These are phyloP conservation scores for Fraxinus baroniana DNA, from an alignment of 305 asterid genomes.

Conservation along the genomic window DNA sequence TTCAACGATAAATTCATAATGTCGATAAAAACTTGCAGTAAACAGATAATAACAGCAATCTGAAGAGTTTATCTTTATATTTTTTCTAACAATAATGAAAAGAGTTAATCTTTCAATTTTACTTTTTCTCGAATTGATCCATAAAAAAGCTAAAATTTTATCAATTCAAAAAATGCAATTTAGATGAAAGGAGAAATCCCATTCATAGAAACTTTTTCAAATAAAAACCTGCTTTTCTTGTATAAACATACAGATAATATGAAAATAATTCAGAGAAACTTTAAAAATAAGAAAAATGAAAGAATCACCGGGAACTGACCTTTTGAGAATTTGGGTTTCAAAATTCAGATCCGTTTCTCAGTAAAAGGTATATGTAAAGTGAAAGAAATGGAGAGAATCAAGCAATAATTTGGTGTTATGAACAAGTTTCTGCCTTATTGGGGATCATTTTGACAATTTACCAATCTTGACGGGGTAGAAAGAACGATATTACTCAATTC, in stretches of 20 bases:
- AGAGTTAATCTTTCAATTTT: neutral
- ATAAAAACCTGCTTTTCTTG: neutral
- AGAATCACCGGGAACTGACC: slow-evolving; percentile 20
- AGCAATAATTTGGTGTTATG: neutral
- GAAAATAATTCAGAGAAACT: neutral
- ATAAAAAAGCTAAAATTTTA: neutral
- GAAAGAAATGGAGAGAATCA: slow-evolving; percentile 10
- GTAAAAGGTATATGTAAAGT: neutral
- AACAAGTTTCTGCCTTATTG: neutral
- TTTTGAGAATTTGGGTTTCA: neutral
- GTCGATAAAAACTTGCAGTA: neutral
- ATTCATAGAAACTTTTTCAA: neutral
- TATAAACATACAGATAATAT: slow-evolving; percentile 14
- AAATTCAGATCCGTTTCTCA: neutral
- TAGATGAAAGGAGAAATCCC: neutral
- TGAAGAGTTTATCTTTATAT: neutral
- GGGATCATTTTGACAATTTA: neutral
- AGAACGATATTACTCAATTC: neutral
- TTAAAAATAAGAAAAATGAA: neutral
- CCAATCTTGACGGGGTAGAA: neutral
- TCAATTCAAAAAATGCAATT: neutral
- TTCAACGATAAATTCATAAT: neutral
- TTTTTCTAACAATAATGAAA: neutral
- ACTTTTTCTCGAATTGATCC: neutral
- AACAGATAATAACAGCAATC: neutral